Conservation (phyloP, 2,329 filamentous ascomycete species). For the Pestalotiopsis sp. region DNA sequence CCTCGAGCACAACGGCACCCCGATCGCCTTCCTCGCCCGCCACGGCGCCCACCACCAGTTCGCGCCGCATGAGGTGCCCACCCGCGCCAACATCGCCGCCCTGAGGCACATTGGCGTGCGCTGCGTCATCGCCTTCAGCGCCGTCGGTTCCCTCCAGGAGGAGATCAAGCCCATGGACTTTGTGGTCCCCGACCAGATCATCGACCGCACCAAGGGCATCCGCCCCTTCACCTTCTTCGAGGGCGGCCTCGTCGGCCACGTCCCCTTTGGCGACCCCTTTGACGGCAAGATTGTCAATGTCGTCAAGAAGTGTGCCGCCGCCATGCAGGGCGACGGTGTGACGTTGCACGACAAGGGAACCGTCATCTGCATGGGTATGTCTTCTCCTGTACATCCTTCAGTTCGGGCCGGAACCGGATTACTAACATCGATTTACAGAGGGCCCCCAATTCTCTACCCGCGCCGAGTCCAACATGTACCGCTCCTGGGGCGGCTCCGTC, state of each 20-base stretch:
- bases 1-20: constrained; percentile 78
- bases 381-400: background rate
- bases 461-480: constrained; percentile 94
- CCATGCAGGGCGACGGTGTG: constrained; percentile 81
- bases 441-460: constrained; percentile 98
- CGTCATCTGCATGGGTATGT: constrained; percentile 85
- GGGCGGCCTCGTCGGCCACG: constrained; percentile 86
- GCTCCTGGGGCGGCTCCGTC: constrained; percentile 86
- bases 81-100: constrained; percentile 97
- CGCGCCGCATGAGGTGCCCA: constrained; percentile 92
- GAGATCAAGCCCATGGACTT: constrained; percentile 95
- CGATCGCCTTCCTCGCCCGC: constrained; percentile 90
- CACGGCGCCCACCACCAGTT: constrained; percentile 88
- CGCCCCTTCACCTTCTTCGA: constrained; percentile 96
- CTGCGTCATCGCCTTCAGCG: constrained; percentile 90
- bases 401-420: background rate
- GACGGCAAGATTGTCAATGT: constrained; percentile 75
- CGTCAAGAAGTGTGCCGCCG: constrained; percentile 72
- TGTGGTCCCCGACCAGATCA: constrained; percentile 92
- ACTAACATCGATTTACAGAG: constrained; percentile 51
- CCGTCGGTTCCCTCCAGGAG: constrained; percentile 89
- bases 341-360: constrained; percentile 81
- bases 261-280: constrained; percentile 95
- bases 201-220: constrained; percentile 94
- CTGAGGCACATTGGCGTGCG: constrained; percentile 86